Conservation (phyloP, 2,329 filamentous ascomycete genomes). For the Hymenoscyphus fraxineus region DNA sequence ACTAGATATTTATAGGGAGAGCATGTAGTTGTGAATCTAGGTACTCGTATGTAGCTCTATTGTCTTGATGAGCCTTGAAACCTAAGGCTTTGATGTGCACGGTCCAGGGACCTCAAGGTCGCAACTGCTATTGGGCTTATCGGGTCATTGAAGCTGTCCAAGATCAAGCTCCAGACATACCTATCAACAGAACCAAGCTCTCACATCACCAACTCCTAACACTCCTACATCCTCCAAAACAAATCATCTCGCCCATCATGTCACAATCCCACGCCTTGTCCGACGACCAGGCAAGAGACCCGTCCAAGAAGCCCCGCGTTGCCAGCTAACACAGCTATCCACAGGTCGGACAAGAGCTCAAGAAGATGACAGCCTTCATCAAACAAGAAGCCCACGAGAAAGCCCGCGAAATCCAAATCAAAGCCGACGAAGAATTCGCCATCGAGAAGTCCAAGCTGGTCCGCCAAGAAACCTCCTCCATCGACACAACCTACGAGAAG, state of each 20-base stretch:
- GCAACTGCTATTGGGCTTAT: not conserved
- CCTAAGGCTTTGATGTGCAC: not conserved
- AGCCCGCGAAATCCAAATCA: constrained; percentile 93
- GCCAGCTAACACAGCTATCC: constrained; percentile 14
- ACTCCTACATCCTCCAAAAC: constrained; percentile 12
- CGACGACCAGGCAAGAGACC: constrained; percentile 77
- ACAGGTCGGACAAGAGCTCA: constrained; percentile 95
- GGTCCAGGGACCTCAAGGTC: not conserved
- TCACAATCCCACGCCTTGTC: constrained; percentile 91
- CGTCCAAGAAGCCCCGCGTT: constrained; percentile 10
- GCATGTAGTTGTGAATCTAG: too few relatives aligned
- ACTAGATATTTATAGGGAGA: too few relatives aligned
- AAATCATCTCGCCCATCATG: constrained; percentile 59
- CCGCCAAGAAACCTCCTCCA: constrained; percentile 86
- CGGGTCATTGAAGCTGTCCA: constrained; percentile 3
- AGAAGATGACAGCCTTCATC: constrained; percentile 99
- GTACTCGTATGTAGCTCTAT: too few relatives aligned
- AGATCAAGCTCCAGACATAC: not conserved
- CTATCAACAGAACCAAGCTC: not conserved
- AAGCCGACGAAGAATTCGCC: constrained; percentile 97
- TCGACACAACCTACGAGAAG: constrained; percentile 93
- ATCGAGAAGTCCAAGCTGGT: constrained; percentile 99
- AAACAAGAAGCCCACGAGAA: constrained; percentile 97
- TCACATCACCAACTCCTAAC: constrained; percentile 12
- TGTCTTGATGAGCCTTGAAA: not conserved